Percentiles rank a stretch among this genome's conserved stretches.
Conservation (phyloP, 192 early-diverging fungal species). For the Coemansia sp. region DNA sequence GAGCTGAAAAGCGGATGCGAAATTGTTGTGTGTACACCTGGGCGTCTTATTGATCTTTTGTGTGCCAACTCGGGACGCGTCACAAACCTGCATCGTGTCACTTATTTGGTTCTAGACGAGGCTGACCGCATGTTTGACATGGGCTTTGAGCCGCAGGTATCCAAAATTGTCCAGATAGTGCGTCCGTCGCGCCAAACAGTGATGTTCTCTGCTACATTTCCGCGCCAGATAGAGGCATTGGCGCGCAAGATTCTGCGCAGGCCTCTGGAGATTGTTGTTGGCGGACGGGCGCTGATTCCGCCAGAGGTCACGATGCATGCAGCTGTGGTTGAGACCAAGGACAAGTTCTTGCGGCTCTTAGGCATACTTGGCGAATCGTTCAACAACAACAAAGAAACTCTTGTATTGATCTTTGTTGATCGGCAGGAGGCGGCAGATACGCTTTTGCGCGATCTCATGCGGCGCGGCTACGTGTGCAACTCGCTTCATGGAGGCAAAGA, state of each 20-base stretch:
- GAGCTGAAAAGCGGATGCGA: conserved; percentile 89
- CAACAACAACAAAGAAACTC: conserved; percentile 67
- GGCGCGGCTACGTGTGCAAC: conserved; percentile 83
- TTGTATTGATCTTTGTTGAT: conserved; percentile 92
- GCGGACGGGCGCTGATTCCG: conserved; percentile 87
- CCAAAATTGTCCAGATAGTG: conserved; percentile 92
- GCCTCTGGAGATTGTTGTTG: conserved; percentile 94
- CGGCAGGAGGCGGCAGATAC: conserved; percentile 94
- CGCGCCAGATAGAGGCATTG: conserved; percentile 93
- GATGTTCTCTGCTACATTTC: conserved; percentile 95
- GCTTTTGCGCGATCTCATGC: conserved; percentile 79
- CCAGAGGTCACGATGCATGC: conserved; percentile 89
- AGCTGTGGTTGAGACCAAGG: conserved; percentile 75
- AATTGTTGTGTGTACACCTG: conserved; percentile 91
- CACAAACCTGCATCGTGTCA: conserved; percentile 85
- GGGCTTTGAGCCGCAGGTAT: conserved; percentile 98
- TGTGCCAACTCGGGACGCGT: conserved; percentile 85
- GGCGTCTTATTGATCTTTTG: conserved; percentile 85
- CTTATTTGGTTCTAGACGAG: conserved; percentile 96
- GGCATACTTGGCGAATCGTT: conserved; percentile 86
- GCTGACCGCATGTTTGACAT: conserved; percentile 98
- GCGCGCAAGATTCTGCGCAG: conserved; percentile 88
- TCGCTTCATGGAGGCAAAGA: conserved; percentile 96
- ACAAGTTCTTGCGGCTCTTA: conserved; percentile 84
- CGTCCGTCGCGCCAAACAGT: conserved; percentile 86